These are phyloP conservation scores for Phragmites australis DNA, from an alignment of 176 grass and related monocot species.

Conservation along the genomic window DNA sequence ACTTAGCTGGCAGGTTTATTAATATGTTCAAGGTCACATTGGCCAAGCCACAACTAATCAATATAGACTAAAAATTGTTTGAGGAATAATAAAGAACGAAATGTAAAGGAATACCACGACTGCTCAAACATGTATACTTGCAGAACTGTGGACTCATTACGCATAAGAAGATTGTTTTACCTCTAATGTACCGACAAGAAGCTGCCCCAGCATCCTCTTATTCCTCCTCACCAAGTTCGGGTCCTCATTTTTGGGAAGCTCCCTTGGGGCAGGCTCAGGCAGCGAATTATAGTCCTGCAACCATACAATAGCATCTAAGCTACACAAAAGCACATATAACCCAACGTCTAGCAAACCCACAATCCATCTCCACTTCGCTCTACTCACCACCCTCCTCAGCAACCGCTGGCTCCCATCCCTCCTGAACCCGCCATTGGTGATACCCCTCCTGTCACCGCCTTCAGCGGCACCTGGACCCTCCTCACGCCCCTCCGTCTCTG, in stretches of 20 bases:
- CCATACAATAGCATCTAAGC: constrained; percentile 23
- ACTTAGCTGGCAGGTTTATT: neutral
- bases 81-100: neutral
- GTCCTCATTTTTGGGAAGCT: constrained; percentile 68
- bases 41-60: neutral
- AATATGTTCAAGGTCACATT: neutral
- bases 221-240: constrained; percentile 86
- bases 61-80: neutral
- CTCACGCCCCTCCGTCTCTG: neutral
- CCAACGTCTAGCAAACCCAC: neutral
- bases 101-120: neutral
- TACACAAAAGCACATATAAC: constrained; percentile 2
- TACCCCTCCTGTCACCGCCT: constrained; percentile 43
- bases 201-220: constrained; percentile 91
- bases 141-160: neutral
- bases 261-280: constrained; percentile 85
- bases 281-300: constrained; percentile 67
- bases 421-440: constrained; percentile 52
- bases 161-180: constrained; percentile 40
- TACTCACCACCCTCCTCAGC: constrained; percentile 61
- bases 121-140: neutral
- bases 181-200: constrained; percentile 92
- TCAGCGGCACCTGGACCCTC: constrained; percentile 4
- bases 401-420: constrained; percentile 58
- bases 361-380: neutral